Base-by-base conservation (phyloP, 2,329 filamentous ascomycete genomes). In the Sclerotinia borealis region DNA sequence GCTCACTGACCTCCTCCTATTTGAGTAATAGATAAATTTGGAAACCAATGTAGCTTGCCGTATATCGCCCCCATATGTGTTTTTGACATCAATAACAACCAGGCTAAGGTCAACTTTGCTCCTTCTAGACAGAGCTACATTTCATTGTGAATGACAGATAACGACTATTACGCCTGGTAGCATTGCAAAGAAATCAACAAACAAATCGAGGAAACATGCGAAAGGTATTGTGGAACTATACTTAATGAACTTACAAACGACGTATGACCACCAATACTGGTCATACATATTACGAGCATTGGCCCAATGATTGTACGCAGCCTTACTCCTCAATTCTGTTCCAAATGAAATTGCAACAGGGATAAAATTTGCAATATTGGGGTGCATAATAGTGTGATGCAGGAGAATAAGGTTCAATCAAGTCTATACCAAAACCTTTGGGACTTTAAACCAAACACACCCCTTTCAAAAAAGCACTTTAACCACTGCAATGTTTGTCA, bases 151-250 rank as follows among this genome's bases (percentile, higher is more conserved):
- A 63, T 70, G 70, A 71, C 70, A 72, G 66, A 65, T 67, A 66
- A 68, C 61, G 63, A 67, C 29, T 34, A 49, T 39, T 45, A 43
- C 55, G 60, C 61, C 17, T 67, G 59, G 63, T 66, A 61, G 61
- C 62, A 69, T 67, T 31, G 27, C 29, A 66, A 66, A 36, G 62
- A 49, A 34, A 19, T 58, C 41, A 71, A 65, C 68, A 71, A 72
- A 71, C 70, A 72, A 72, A 64, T 47, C 39, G 45, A 63, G 65
- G 67, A 69, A 64, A 59, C 62, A 64, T n/a, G 47, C 59, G 47
- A 70, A 71, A 65, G 63, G 67, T 43, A 43, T 65, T 66, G 58
- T 59, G 67, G 41, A 48, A 63, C 60, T 58, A 31, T 31, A 51
- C 17, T 13, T 69, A 58, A 61, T 66, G 71, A 67, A 55, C 55